phyloP scores from a whole-genome alignment of 345 rosid genomes.

The Hypericum perforatum region DNA sequence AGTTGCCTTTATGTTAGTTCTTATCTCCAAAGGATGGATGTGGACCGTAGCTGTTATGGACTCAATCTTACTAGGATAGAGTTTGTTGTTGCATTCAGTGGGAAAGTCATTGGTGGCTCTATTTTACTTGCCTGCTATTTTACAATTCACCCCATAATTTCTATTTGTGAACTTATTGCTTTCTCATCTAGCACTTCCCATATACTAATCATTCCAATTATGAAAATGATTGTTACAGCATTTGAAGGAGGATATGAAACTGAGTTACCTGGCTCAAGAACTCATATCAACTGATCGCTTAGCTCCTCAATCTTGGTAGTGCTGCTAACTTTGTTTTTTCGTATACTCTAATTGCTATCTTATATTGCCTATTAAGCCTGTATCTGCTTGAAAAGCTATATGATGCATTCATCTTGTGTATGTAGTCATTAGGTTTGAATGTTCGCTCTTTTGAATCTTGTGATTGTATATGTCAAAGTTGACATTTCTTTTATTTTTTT shows the following conservation, averaged over 20 bases:
- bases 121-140: too few relatives aligned
- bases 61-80: too few relatives aligned
- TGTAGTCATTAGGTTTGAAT: too few relatives aligned
- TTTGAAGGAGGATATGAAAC: slow-evolving; percentile 95
- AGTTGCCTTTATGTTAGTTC: too few relatives aligned
- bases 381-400: slow-evolving; percentile 1
- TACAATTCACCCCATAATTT: too few relatives aligned
- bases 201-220: not conserved
- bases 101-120: too few relatives aligned
- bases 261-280: slow-evolving; percentile 93
- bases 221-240: slow-evolving; percentile 44
- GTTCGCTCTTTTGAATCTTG: too few relatives aligned
- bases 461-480: too few relatives aligned
- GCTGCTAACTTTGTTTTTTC: slow-evolving; percentile 3
- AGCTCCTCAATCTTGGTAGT: slow-evolving; percentile 95
- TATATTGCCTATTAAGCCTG: slow-evolving; percentile 6
- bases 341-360: not conserved
- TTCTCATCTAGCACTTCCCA: not conserved
- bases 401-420: not conserved
- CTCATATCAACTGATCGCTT: slow-evolving; percentile 82
- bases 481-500: too few relatives aligned
- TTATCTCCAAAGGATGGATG: too few relatives aligned
- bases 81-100: too few relatives aligned
- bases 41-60: too few relatives aligned
- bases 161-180: not conserved